Base-by-base conservation (phyloP, 345 rosid species). In the Kandelia obovata region DNA sequence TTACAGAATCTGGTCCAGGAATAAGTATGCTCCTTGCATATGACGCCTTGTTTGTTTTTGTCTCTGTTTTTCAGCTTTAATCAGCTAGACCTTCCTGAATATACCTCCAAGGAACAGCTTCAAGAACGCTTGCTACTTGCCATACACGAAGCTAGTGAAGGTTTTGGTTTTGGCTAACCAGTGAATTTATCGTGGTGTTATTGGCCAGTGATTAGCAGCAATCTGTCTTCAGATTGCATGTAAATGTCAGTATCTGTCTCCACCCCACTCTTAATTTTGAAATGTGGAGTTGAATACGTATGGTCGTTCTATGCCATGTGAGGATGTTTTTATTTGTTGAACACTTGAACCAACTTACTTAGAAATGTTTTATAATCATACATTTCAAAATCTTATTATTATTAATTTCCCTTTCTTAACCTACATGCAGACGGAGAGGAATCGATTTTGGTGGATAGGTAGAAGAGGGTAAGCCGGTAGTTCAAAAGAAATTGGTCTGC, bases 31-130 rank as follows among this genome's bases (percentile, higher is more conserved):
- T 59, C 25, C 49, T 32, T 11, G 39, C 32, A n/a, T 16, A 25
- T 10, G 53, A 59, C 32, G 5, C 53, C 35, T 68, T 4, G 11
- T 31, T 37, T 16, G 27, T 39, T 62, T 51, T 60, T 31, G 7
- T 67, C 68, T 56, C 39, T 3, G 1, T 30, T 68, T 66, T 81
- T 28, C 93, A 94, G 97, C 85, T 94, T 94, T 72, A 94, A 94
- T 85, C 98, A 91, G 72, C 87, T 94, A 53, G 98, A 91, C 79
- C 92, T 94, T 66, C 98, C 98, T 0, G 98, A 91, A 85, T 94
- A 94, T 78, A 70, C 77, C 25, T 77, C 90, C 9, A 89, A 87
- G 78, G 97, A 89, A 63, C 92, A 89, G 73, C 96, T 94, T 61
- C 86, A 83, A 75, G 92, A 94, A 46, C 88, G 97, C 1, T 70